Evolutionary conservation across 2,329 filamentous ascomycete genomes (phyloP).

Genomic region (Drechslera avenae): DNA sequence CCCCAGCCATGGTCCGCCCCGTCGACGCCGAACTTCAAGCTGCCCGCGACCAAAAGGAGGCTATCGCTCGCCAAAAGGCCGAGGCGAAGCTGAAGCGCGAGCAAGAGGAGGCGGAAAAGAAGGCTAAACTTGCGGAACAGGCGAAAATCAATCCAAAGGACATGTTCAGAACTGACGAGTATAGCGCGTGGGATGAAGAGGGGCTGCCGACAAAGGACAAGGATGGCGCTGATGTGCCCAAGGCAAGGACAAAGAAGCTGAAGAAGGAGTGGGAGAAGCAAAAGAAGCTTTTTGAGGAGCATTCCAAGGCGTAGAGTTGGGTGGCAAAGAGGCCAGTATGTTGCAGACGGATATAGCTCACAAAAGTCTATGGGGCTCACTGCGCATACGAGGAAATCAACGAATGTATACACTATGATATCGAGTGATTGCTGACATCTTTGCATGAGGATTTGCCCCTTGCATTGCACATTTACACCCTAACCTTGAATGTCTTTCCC

Average conservation of each 20-base stretch:
- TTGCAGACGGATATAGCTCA: too few relatives aligned
- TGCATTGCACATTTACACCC: too few relatives aligned
- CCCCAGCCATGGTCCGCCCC: slow-evolving; percentile 75
- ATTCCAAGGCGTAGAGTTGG: slow-evolving; percentile 5
- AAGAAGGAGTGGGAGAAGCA: slow-evolving; percentile 90
- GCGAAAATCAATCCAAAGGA: slow-evolving; percentile 63
- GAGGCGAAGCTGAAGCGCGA: slow-evolving; percentile 59
- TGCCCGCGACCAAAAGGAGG: slow-evolving; percentile 60
- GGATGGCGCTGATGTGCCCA: slow-evolving; percentile 79
- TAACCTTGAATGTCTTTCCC: slow-evolving; percentile 33
- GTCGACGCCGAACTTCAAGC: slow-evolving; percentile 63
- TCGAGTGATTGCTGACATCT: too few relatives aligned
- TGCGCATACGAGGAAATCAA: too few relatives aligned
- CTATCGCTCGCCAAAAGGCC: slow-evolving; percentile 50
- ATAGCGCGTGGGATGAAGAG: slow-evolving; percentile 79
- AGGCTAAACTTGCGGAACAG: slow-evolving; percentile 60
- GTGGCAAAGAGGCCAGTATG: background rate
- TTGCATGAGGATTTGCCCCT: too few relatives aligned
- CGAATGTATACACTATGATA: too few relatives aligned
- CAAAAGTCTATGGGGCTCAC: too few relatives aligned
- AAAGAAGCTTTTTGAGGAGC: slow-evolving; percentile 75
- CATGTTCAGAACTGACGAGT: slow-evolving; percentile 67
- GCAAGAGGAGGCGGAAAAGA: slow-evolving; percentile 63
- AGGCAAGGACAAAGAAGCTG: slow-evolving; percentile 79
- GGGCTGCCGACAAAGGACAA: slow-evolving; percentile 79